Conservation (phyloP, 768 basidiomycete species). For the Boletus vinaceobasis region DNA sequence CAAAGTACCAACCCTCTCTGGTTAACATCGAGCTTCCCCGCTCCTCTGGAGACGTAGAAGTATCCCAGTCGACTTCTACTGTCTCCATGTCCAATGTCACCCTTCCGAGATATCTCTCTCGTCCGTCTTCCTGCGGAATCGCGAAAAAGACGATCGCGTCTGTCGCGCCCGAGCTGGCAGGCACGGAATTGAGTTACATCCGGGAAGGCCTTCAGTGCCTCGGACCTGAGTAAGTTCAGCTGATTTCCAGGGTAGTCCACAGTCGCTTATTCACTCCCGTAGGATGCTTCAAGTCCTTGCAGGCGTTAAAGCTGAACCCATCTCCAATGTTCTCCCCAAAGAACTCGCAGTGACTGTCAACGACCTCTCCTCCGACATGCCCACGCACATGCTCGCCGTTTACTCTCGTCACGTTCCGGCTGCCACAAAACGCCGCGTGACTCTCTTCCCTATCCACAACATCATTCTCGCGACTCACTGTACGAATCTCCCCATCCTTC, state of each 20-base stretch:
- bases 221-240: conserved; percentile 24
- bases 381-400: conserved; percentile 32
- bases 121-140: conserved; percentile 17
- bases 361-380: conserved; percentile 31
- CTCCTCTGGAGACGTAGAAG: conserved; percentile 2
- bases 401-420: conserved; percentile 25
- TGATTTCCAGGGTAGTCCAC: neutral
- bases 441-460: conserved; percentile 36
- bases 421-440: conserved; percentile 28
- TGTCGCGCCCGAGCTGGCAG: conserved; percentile 27
- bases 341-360: conserved; percentile 26
- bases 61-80: conserved; percentile 2
- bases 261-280: conserved; percentile 6
- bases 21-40: conserved; percentile 31
- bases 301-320: conserved; percentile 21
- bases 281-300: conserved; percentile 33
- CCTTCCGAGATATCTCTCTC: conserved; percentile 26
- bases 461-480: conserved; percentile 34
- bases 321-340: conserved; percentile 25
- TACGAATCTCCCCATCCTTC: conserved; percentile 27
- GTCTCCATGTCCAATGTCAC: conserved; percentile 9
- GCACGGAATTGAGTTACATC: conserved; percentile 23
- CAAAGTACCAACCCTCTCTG: conserved; percentile 12
- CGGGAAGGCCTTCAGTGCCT: conserved; percentile 27
- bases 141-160: conserved; percentile 11